Conservation (phyloP, 495 filamentous ascomycete species). For the Talaromyces thailandensis region DNA sequence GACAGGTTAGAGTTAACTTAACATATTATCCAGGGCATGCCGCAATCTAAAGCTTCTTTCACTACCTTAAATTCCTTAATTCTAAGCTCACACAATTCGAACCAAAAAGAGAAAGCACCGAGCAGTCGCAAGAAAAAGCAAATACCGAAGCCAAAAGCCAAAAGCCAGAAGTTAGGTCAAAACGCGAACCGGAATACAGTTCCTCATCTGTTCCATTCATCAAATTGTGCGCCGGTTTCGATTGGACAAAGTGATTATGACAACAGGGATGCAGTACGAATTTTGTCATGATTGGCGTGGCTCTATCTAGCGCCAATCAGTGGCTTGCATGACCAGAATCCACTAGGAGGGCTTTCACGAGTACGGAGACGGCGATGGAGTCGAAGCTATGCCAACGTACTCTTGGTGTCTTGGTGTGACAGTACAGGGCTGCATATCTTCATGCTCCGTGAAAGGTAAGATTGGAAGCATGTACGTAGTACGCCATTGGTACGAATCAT, state of each 20-base stretch:
- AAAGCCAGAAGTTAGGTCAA: background rate
- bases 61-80: background rate
- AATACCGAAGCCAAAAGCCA: background rate
- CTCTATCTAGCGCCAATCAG: background rate
- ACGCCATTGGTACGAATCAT: background rate
- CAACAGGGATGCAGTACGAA: background rate
- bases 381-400: background rate
- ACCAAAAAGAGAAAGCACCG: background rate
- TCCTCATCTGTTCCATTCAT: background rate
- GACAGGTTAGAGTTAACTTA: background rate
- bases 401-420: background rate
- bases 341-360: background rate
- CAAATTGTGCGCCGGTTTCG: background rate
- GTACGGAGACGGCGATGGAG: background rate
- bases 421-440: background rate
- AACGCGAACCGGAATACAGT: background rate
- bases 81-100: background rate
- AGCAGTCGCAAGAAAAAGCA: background rate
- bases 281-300: background rate
- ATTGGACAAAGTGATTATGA: background rate
- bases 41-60: background rate
- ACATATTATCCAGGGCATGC: background rate
- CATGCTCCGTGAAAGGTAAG: background rate
- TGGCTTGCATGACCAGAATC: background rate
- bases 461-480: background rate